Percentiles rank a stretch among this genome's conserved stretches.
phyloP scores from a whole-genome alignment of 192 early-diverging fungal species.

The Podila horticola region DNA sequence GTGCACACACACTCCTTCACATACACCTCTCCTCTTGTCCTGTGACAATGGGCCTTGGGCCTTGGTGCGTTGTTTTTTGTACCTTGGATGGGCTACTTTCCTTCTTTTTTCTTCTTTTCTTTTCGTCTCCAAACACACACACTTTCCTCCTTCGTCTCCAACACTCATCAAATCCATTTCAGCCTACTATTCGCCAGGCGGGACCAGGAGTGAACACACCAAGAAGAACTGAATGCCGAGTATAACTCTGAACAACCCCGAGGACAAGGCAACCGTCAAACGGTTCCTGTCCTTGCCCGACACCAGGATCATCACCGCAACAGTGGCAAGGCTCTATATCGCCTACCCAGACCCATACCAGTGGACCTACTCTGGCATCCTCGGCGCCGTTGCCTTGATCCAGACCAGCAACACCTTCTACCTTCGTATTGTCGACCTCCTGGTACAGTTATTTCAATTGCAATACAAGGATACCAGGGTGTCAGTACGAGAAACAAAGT shows the following conservation, averaged over 20 bases:
- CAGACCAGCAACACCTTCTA: slow-evolving; percentile 70
- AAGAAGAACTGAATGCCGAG: slow-evolving; percentile 59
- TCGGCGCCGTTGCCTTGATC: slow-evolving; percentile 71
- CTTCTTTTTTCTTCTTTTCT: slow-evolving; percentile 1
- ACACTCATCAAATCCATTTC: neutral
- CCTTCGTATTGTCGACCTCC: slow-evolving; percentile 77
- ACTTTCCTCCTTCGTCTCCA: neutral
- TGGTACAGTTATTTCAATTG: slow-evolving; percentile 25
- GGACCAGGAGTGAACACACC: neutral
- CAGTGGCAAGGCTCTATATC: slow-evolving; percentile 78
- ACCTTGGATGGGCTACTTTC: neutral
- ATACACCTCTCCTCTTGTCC: no score
- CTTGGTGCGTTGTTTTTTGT: no score
- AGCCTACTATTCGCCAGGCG: neutral
- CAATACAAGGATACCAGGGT: no score
- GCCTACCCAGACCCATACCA: slow-evolving; percentile 69
- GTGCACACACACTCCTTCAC: no score
- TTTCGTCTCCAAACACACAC: neutral
- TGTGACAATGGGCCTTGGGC: no score
- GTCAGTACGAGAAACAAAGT: no score
- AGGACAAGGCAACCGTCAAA: slow-evolving; percentile 72
- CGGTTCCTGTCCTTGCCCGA: slow-evolving; percentile 27
- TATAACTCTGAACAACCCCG: slow-evolving; percentile 64
- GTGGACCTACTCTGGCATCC: slow-evolving; percentile 75
- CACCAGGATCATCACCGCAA: slow-evolving; percentile 81